phyloP scores from a whole-genome alignment of 768 basidiomycete genomes.

The Phanerochaete carnosa region DNA sequence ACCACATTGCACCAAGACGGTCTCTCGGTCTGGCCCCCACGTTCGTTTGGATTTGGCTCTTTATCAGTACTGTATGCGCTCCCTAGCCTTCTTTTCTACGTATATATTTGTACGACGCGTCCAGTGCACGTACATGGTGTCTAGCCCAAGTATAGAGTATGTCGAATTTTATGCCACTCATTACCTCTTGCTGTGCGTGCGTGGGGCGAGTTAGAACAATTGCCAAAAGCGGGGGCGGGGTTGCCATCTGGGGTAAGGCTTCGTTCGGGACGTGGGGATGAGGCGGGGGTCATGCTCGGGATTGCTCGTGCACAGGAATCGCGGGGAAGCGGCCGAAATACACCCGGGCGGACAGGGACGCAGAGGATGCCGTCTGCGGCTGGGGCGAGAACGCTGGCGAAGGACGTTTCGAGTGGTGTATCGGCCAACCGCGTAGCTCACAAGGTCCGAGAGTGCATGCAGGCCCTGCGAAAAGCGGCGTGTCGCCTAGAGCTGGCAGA shows the following conservation, averaged over 20 bases:
- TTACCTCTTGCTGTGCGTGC: background rate
- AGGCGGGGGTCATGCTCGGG: background rate
- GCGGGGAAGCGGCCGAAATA: background rate
- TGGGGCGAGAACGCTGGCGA: background rate
- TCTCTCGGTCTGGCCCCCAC: background rate
- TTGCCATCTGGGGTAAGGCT: background rate
- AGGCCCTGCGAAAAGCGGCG: background rate
- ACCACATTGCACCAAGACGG: background rate
- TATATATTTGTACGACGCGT: conserved; percentile 1
- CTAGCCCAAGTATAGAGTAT: background rate
- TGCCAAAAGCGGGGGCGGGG: background rate
- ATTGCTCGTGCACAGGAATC: background rate
- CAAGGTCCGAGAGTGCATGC: background rate
- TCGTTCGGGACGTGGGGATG: background rate
- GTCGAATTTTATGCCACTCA: background rate
- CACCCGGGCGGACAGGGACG: background rate
- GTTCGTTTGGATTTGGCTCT: background rate
- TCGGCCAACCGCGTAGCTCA: background rate
- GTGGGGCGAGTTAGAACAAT: background rate
- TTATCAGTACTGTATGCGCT: background rate
- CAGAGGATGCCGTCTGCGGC: background rate
- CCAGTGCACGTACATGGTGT: background rate
- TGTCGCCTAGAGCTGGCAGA: no score
- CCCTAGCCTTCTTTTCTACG: background rate
- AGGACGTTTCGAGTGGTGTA: background rate